Evolutionary conservation across 2,329 filamentous ascomycete genomes (phyloP).

Genomic region (Penicillium sp.): DNA sequence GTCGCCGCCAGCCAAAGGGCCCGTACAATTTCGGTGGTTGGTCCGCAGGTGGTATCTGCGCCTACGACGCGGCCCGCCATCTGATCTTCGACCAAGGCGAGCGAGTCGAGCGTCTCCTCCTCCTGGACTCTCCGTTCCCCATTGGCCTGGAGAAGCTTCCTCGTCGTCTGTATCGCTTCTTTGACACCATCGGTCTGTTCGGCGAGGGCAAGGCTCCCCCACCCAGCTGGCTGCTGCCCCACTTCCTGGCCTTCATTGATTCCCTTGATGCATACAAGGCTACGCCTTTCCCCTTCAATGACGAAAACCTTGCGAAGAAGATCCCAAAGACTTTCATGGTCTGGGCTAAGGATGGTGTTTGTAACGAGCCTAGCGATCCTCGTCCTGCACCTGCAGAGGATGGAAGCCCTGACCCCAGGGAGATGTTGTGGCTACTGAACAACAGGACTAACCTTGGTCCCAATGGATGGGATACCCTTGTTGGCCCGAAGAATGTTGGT

Average conservation of each 20-base stretch:
- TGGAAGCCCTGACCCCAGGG: slow-evolving; percentile 44
- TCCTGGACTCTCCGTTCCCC: slow-evolving; percentile 67
- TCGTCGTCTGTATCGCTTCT: slow-evolving; percentile 50
- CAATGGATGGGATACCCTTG: slow-evolving; percentile 49
- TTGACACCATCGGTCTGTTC: slow-evolving; percentile 49
- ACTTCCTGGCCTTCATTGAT: slow-evolving; percentile 53
- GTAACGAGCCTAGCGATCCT: slow-evolving; percentile 42
- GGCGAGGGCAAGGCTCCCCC: slow-evolving; percentile 45
- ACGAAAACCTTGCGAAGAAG: slow-evolving; percentile 30
- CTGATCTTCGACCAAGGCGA: slow-evolving; percentile 57
- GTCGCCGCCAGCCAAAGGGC: slow-evolving; percentile 48
- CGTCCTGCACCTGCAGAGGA: slow-evolving; percentile 41
- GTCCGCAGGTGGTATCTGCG: slow-evolving; percentile 74
- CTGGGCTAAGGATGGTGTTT: slow-evolving; percentile 52
- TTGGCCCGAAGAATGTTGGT: slow-evolving; percentile 39
- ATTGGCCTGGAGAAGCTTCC: slow-evolving; percentile 69
- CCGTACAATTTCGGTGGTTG: slow-evolving; percentile 70
- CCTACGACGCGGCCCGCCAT: slow-evolving; percentile 65
- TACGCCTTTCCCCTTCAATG: slow-evolving; percentile 30
- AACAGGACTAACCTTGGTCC: slow-evolving; percentile 49
- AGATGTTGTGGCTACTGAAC: slow-evolving; percentile 52
- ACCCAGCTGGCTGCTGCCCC: slow-evolving; percentile 52
- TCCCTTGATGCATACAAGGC: slow-evolving; percentile 48
- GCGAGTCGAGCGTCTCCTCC: slow-evolving; percentile 58
- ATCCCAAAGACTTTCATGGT: slow-evolving; percentile 47